Conservation (phyloP, 352 stramenopile genomes). For the Phytopythium aichiense region DNA sequence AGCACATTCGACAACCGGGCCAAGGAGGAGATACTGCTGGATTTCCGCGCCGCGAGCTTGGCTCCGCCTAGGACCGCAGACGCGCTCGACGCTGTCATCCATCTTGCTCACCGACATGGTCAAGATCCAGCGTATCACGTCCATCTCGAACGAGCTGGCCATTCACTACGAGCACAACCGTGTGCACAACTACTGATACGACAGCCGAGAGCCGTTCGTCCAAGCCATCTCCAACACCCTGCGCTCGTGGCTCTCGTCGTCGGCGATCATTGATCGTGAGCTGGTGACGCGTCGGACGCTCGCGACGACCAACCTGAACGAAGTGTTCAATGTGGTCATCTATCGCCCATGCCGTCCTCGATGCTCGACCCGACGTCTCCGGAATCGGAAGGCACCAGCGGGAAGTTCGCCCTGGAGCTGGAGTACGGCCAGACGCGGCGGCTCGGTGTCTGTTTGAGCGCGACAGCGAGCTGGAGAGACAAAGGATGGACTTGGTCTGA, state of each 20-base stretch:
- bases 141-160: slow-evolving; percentile 77
- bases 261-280: slow-evolving; percentile 71
- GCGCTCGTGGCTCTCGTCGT: slow-evolving; percentile 74
- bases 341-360: slow-evolving; percentile 72
- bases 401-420: slow-evolving; percentile 81
- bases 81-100: slow-evolving; percentile 67
- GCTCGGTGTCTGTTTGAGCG: slow-evolving; percentile 59
- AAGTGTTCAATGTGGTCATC: slow-evolving; percentile 87
- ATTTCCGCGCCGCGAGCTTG: slow-evolving; percentile 70
- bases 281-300: slow-evolving; percentile 65
- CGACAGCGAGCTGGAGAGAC: slow-evolving; percentile 54
- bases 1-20: slow-evolving; percentile 62
- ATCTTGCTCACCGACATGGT: slow-evolving; percentile 85
- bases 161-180: slow-evolving; percentile 85
- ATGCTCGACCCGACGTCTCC: slow-evolving; percentile 25
- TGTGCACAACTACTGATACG: slow-evolving; percentile 83
- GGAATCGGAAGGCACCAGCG: slow-evolving; percentile 51
- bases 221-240: slow-evolving; percentile 85
- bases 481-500: slow-evolving; percentile 70
- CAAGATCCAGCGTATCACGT: slow-evolving; percentile 84
- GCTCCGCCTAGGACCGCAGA: slow-evolving; percentile 64
- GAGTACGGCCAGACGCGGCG: slow-evolving; percentile 77
- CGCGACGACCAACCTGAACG: slow-evolving; percentile 57
- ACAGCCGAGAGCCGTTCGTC: slow-evolving; percentile 84
- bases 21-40: slow-evolving; percentile 67